Percentiles rank a stretch among this genome's conserved stretches.
Conservation (phyloP, 2,329 filamentous ascomycete species). For the Penicillium sp. region DNA sequence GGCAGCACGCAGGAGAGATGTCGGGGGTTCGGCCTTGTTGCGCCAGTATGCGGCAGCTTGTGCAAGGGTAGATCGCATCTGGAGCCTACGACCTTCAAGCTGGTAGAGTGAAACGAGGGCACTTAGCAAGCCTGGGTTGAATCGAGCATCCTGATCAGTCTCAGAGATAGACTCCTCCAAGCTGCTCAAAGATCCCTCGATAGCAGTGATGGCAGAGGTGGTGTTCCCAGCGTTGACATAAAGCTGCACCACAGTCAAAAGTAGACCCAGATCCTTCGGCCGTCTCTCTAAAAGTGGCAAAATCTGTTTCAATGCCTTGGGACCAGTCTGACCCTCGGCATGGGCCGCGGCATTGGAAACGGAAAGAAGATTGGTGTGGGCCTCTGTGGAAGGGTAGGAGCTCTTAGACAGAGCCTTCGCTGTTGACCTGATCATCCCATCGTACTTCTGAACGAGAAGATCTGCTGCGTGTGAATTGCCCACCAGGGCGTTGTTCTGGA, state of each 20-base stretch:
- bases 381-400: slow-evolving; percentile 46
- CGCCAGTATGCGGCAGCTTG: slow-evolving; percentile 80
- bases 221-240: slow-evolving; percentile 67
- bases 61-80: slow-evolving; percentile 66
- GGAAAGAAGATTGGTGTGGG: slow-evolving; percentile 52
- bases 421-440: slow-evolving; percentile 54
- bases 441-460: slow-evolving; percentile 55
- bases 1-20: slow-evolving; percentile 71
- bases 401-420: slow-evolving; percentile 46
- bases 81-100: slow-evolving; percentile 64
- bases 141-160: slow-evolving; percentile 63
- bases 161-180: slow-evolving; percentile 58
- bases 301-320: slow-evolving; percentile 63
- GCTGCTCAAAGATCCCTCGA: slow-evolving; percentile 68
- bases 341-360: slow-evolving; percentile 70
- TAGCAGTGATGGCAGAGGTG: slow-evolving; percentile 64
- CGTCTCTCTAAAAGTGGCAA: slow-evolving; percentile 64
- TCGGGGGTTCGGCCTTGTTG: slow-evolving; percentile 52
- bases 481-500: slow-evolving; percentile 50
- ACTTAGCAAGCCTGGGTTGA: slow-evolving; percentile 77
- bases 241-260: slow-evolving; percentile 74
- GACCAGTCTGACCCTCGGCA: slow-evolving; percentile 53
- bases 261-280: slow-evolving; percentile 72
- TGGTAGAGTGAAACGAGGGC: slow-evolving; percentile 73
- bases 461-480: slow-evolving; percentile 53